A percentile compares a stretch with the other conserved stretches of the same genome.
These are phyloP conservation scores for Candida schatavii DNA, from an alignment of 805 yeast genomes.

Conservation along the genomic window DNA sequence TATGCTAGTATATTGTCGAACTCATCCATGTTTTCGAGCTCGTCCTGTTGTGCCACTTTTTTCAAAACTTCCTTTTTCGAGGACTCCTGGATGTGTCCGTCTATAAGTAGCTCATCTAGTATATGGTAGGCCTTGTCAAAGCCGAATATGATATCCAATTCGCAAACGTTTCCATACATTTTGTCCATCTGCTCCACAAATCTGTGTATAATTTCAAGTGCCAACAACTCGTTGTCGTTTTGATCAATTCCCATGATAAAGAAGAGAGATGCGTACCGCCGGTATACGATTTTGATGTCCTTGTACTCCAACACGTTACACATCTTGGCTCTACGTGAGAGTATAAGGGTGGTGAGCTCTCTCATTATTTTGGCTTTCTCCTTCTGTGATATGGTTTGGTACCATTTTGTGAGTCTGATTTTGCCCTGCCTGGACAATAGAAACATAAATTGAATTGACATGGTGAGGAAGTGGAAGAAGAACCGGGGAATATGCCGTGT, in stretches of 20 bases:
- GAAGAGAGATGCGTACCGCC: slow-evolving; percentile 90
- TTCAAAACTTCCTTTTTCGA: slow-evolving; percentile 76
- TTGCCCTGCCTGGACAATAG: slow-evolving; percentile 93
- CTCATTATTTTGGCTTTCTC: slow-evolving; percentile 81
- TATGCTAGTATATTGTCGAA: slow-evolving; percentile 38
- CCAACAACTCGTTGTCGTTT: slow-evolving; percentile 81
- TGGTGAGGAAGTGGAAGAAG: slow-evolving; percentile 26
- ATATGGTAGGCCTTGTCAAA: slow-evolving; percentile 92
- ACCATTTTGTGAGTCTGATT: slow-evolving; percentile 93
- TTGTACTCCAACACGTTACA: slow-evolving; percentile 89
- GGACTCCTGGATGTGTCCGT: slow-evolving; percentile 84
- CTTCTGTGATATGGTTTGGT: slow-evolving; percentile 73
- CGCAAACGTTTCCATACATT: slow-evolving; percentile 93
- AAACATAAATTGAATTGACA: slow-evolving; percentile 79
- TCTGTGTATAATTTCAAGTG: slow-evolving; percentile 84
- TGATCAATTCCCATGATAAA: slow-evolving; percentile 84
- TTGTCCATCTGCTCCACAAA: slow-evolving; percentile 97
- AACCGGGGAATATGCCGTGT: no score
- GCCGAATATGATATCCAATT: slow-evolving; percentile 92
- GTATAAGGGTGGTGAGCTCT: slow-evolving; percentile 81
- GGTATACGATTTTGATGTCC: slow-evolving; percentile 80
- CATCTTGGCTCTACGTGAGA: slow-evolving; percentile 88
- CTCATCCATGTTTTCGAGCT: slow-evolving; percentile 76
- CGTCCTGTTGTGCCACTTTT: slow-evolving; percentile 81
- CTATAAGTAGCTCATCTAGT: slow-evolving; percentile 83